These are phyloP conservation scores for Saprolegnia parasitica DNA, from an alignment of 352 stramenopile species.

Conservation along the genomic window DNA sequence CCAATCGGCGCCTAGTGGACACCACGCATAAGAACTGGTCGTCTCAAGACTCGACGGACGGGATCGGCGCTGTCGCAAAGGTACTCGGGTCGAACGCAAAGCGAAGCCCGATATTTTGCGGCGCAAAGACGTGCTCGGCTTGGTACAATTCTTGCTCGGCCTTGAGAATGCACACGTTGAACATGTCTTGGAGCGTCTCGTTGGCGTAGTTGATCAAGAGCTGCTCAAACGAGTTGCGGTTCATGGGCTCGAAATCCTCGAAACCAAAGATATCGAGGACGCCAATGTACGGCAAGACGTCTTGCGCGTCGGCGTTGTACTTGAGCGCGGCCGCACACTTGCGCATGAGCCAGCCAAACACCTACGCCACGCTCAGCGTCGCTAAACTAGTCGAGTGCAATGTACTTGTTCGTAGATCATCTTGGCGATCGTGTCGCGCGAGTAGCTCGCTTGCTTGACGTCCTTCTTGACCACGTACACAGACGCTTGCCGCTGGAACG, in stretches of 20 bases:
- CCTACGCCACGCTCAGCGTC: no score
- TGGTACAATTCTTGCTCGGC: slow-evolving; percentile 33
- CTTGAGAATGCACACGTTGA: slow-evolving; percentile 33
- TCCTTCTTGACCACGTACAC: slow-evolving; percentile 31
- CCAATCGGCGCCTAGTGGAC: not conserved
- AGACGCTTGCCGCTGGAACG: no score
- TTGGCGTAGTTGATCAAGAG: slow-evolving; percentile 33
- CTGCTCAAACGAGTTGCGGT: slow-evolving; percentile 33
- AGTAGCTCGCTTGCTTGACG: slow-evolving; percentile 48
- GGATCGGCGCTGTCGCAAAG: slow-evolving; percentile 17
- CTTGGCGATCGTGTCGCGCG: slow-evolving; percentile 85
- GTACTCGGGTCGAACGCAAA: slow-evolving; percentile 49
- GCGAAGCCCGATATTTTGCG: slow-evolving; percentile 59
- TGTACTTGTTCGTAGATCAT: slow-evolving; percentile 85
- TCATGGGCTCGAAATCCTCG: slow-evolving; percentile 55
- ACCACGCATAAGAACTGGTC: not conserved
- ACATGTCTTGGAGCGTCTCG: slow-evolving; percentile 31
- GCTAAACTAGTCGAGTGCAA: no score
- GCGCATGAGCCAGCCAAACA: slow-evolving; percentile 86
- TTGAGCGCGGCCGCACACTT: slow-evolving; percentile 72
- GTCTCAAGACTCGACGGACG: slow-evolving; percentile 28
- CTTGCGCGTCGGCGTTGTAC: slow-evolving; percentile 71
- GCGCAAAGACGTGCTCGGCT: slow-evolving; percentile 32
- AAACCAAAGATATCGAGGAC: slow-evolving; percentile 87
- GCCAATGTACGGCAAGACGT: slow-evolving; percentile 82